phyloP scores from a whole-genome alignment of 1,284 basidiomycete species.

The Ganoderma boninense region DNA sequence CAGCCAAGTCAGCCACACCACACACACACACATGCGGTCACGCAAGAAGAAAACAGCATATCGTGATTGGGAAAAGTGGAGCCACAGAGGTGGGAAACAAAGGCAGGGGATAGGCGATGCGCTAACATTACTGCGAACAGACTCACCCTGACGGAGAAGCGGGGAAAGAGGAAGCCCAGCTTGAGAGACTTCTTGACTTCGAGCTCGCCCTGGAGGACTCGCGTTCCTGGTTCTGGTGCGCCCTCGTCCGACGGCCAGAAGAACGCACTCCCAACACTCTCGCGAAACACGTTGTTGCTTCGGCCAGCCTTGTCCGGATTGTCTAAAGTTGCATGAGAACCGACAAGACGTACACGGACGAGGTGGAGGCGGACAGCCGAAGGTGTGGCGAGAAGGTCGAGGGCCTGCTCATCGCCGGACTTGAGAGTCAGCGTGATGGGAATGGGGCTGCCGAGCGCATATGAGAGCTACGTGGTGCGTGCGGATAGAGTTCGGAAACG shows the following conservation, averaged over 20 bases:
- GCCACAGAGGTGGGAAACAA: neutral
- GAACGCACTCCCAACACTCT: constrained; percentile 51
- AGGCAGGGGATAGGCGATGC: neutral
- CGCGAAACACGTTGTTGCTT: constrained; percentile 56
- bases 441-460: constrained; percentile 56
- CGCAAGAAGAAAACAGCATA: constrained; percentile 11
- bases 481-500: neutral
- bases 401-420: constrained; percentile 54
- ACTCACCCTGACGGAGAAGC: constrained; percentile 57
- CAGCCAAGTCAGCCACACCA: constrained; percentile 9
- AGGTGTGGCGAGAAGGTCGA: constrained; percentile 56
- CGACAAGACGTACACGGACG: constrained; percentile 50
- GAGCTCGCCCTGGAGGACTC: constrained; percentile 60
- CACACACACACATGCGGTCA: neutral
- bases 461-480: constrained; percentile 50
- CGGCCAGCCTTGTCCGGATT: constrained; percentile 46
- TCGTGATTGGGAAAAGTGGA: neutral
- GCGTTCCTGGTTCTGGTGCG: constrained; percentile 38
- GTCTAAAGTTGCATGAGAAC: constrained; percentile 51
- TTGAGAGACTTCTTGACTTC: constrained; percentile 55
- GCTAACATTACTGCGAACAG: neutral
- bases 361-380: constrained; percentile 45
- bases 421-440: constrained; percentile 56
- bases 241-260: constrained; percentile 56
- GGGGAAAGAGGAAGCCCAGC: constrained; percentile 62